phyloP scores from a whole-genome alignment of 331 rosid species.

The Telfairia occidentalis region DNA sequence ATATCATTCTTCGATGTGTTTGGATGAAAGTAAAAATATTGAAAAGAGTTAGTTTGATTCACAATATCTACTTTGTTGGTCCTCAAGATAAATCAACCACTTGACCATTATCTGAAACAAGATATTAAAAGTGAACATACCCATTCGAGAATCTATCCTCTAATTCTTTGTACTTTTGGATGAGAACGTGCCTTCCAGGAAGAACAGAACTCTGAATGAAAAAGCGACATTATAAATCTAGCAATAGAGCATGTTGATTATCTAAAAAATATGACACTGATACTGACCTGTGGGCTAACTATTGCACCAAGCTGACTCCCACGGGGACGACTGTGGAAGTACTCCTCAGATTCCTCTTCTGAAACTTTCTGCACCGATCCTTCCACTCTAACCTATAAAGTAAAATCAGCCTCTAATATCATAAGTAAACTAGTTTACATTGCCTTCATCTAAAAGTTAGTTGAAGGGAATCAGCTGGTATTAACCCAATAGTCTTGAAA shows the following conservation, averaged over 20 bases:
- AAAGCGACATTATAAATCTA: slow-evolving; percentile 13
- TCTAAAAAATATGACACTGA: not conserved
- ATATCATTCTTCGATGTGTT: not conserved
- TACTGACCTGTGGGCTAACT: slow-evolving; percentile 83
- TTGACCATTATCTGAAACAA: slow-evolving; percentile 5
- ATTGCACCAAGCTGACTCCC: slow-evolving; percentile 98
- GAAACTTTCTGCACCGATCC: slow-evolving; percentile 79
- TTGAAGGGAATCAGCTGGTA: not conserved
- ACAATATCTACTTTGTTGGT: not conserved
- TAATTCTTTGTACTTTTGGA: slow-evolving; percentile 51
- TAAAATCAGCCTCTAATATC: not conserved
- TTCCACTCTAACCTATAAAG: slow-evolving; percentile 70
- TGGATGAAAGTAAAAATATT: not conserved
- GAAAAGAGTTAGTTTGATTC: not conserved
- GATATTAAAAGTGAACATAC: slow-evolving; percentile 33
- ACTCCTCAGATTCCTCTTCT: slow-evolving; percentile 75
- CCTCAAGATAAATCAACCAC: not conserved
- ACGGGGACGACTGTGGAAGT: slow-evolving; percentile 90
- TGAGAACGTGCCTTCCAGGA: slow-evolving; percentile 73
- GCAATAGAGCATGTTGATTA: not conserved
- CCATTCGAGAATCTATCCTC: slow-evolving; percentile 71
- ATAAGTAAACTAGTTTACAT: not conserved
- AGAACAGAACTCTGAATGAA: slow-evolving; percentile 61
- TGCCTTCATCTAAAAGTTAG: slow-evolving; percentile 7
- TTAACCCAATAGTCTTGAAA: not conserved